Evolutionary conservation across 2,329 filamentous ascomycete species (phyloP).

Genomic region (Ophiostoma ulmi): DNA sequence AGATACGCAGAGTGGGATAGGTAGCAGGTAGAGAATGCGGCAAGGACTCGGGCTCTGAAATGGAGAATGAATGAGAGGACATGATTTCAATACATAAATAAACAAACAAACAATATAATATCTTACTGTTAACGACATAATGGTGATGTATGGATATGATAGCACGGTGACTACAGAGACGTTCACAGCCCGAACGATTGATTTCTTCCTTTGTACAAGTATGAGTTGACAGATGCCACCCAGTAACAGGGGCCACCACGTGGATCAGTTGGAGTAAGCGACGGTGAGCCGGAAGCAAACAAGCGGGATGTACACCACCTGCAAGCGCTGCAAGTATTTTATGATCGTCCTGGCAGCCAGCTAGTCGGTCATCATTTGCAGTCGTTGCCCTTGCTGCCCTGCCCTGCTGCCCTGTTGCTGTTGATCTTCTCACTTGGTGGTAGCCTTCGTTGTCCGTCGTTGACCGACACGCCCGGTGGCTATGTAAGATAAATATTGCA

Average conservation of each 20-base stretch:
- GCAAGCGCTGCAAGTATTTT: no score
- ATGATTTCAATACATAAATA: not conserved
- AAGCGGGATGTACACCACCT: not conserved
- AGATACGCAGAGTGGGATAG: not conserved
- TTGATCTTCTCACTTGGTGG: not conserved
- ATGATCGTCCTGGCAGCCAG: no score
- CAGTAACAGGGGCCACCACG: not conserved
- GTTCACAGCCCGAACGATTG: not conserved
- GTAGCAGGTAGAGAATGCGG: not conserved
- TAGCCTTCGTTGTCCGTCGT: not conserved
- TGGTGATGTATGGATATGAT: no score
- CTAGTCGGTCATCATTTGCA: no score
- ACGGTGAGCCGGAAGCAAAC: not conserved
- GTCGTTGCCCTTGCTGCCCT: no score
- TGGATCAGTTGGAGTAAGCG: not conserved
- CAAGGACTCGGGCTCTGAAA: not conserved
- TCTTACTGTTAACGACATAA: no score
- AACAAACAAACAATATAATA: no score
- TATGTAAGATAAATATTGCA: not conserved
- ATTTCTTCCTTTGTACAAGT: no score
- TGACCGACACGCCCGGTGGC: no score
- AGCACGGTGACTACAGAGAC: not conserved
- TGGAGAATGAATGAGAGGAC: not conserved
- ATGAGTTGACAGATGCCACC: not conserved
- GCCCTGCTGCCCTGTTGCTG: not conserved